These are phyloP conservation scores for Pythium rishiriense DNA, from an alignment of 352 stramenopile species.

Conservation along the genomic window DNA sequence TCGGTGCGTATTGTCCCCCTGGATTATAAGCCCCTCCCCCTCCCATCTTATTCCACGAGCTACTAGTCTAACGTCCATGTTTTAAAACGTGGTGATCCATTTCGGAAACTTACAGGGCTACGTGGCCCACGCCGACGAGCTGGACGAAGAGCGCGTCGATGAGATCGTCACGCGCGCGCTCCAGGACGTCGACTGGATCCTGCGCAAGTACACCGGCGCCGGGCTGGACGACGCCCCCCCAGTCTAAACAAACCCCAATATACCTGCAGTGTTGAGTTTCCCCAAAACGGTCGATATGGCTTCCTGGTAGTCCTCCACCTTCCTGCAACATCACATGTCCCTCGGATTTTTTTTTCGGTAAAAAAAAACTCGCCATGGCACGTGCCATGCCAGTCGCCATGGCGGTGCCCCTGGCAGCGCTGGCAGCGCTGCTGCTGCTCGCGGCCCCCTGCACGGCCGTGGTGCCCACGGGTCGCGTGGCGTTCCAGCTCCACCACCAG, in stretches of 20 bases:
- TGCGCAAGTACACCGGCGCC: constrained; percentile 38
- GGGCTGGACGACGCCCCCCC: constrained; percentile 21
- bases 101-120: constrained; percentile 32
- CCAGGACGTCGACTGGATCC: constrained; percentile 52
- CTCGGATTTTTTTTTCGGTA: too few relatives aligned
- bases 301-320: too few relatives aligned
- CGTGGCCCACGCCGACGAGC: constrained; percentile 35
- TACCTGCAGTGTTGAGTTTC: too few relatives aligned
- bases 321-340: too few relatives aligned
- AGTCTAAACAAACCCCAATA: too few relatives aligned
- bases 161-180: constrained; percentile 35
- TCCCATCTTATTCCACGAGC: neutral
- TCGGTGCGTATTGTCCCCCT: constrained; percentile 26
- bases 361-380: too few relatives aligned
- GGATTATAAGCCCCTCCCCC: neutral
- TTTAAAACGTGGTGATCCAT: neutral
- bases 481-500: constrained; percentile 37
- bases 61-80: neutral
- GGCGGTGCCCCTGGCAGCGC: too few relatives aligned
- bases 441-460: constrained; percentile 19
- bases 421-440: neutral
- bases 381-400: too few relatives aligned
- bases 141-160: constrained; percentile 36
- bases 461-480: constrained; percentile 45
- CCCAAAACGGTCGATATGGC: too few relatives aligned